These are phyloP conservation scores for Monosporascus sp. DNA, from an alignment of 2,329 filamentous ascomycete species.

Conservation along the genomic window DNA sequence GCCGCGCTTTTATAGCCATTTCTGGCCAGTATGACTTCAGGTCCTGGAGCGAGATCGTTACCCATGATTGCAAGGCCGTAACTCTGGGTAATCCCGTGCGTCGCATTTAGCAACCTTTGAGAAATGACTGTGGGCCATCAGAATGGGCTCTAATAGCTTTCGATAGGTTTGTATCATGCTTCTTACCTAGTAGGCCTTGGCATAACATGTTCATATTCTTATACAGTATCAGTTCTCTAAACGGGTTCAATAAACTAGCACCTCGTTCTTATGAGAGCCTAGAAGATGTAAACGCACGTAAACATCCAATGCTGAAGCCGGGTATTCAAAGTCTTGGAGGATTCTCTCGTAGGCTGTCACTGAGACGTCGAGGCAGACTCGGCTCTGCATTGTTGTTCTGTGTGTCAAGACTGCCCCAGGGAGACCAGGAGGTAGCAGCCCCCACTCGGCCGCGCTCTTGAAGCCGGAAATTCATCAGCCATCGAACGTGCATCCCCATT, in stretches of 20 bases:
- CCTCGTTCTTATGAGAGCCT: too few species aligned
- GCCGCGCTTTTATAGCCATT: too few species aligned
- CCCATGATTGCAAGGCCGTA: too few species aligned
- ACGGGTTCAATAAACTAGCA: too few species aligned
- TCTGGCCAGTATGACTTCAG: too few species aligned
- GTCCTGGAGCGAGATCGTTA: too few species aligned
- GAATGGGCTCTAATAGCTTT: neutral
- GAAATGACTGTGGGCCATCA: neutral
- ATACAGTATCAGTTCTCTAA: too few species aligned
- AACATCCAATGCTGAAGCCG: too few species aligned
- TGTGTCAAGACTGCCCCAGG: conserved; percentile 18
- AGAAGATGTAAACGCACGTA: too few species aligned
- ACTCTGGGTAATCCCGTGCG: too few species aligned
- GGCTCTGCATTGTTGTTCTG: conserved; percentile 12
- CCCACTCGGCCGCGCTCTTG: conserved; percentile 36
- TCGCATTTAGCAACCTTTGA: neutral
- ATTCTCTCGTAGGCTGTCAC: conserved; percentile 24
- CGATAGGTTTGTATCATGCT: neutral
- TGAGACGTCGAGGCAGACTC: conserved; percentile 20
- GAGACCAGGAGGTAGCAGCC: conserved; percentile 13
- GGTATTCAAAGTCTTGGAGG: conserved; percentile 21
- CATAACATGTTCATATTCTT: neutral
- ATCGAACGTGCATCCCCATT: conserved; percentile 54
- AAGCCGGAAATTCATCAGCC: conserved; percentile 48
- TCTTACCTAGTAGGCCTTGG: neutral